Conservation (phyloP, 192 early-diverging fungal species). For the Podila clonocystis region DNA sequence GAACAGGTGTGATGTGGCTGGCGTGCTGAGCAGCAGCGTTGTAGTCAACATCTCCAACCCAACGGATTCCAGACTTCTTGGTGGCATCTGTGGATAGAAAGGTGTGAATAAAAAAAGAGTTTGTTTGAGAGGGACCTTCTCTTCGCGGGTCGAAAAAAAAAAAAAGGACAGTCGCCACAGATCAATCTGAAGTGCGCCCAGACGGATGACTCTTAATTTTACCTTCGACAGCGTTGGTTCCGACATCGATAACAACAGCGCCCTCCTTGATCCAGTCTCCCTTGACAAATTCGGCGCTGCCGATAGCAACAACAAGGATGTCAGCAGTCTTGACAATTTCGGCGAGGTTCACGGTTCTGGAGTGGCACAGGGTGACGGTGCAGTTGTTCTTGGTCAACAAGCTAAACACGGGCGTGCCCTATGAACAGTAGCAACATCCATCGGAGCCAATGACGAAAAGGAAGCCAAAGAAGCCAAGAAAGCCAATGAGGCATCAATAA, state of each 20-base stretch:
- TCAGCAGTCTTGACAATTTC: conserved; percentile 82
- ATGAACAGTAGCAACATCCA: background rate
- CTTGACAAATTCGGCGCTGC: conserved; percentile 81
- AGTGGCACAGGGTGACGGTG: conserved; percentile 97
- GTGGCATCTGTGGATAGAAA: conserved; percentile 67
- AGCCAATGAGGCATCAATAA: background rate
- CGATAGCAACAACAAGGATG: conserved; percentile 92
- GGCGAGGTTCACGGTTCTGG: conserved; percentile 78
- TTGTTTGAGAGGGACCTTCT: background rate
- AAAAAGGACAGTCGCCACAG: background rate
- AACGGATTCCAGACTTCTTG: conserved; percentile 91
- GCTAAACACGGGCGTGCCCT: conserved; percentile 86
- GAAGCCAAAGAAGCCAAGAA: background rate
- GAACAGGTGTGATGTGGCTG: conserved; percentile 94
- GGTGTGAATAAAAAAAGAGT: background rate
- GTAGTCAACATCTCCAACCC: conserved; percentile 96
- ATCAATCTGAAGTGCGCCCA: too few species aligned
- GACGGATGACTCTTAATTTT: conserved; percentile 6
- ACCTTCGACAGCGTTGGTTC: conserved; percentile 90
- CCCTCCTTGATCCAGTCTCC: conserved; percentile 96
- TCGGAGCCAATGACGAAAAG: background rate
- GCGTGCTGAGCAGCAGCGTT: conserved; percentile 74
- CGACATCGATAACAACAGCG: conserved; percentile 96
- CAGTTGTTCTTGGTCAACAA: conserved; percentile 87
- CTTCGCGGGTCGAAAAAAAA: background rate